These are phyloP conservation scores for Ogataea hybrid DNA, from an alignment of 1,139 yeast genomes.

Conservation along the genomic window DNA sequence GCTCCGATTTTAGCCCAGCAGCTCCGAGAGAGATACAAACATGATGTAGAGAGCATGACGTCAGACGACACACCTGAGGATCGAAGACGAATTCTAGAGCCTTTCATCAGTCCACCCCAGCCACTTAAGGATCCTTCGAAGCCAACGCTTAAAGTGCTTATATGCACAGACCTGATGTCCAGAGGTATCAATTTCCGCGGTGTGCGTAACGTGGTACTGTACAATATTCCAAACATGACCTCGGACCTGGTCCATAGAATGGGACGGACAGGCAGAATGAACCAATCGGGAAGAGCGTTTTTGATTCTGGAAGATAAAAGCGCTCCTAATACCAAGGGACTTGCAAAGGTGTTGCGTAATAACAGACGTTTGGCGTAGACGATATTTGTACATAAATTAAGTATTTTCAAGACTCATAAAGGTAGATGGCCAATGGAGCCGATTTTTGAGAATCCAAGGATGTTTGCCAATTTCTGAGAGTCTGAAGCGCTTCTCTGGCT, in stretches of 20 bases:
- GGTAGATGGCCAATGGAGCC: constrained; percentile 43
- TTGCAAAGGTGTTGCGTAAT: constrained; percentile 67
- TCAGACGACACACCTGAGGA: constrained; percentile 62
- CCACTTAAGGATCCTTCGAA: constrained; percentile 36
- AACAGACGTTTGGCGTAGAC: constrained; percentile 37
- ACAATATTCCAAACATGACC: constrained; percentile 82
- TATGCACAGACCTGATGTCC: constrained; percentile 89
- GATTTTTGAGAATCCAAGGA: constrained; percentile 78
- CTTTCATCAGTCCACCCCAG: constrained; percentile 62
- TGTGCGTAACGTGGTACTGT: constrained; percentile 75
- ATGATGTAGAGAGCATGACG: constrained; percentile 60
- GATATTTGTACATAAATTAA: constrained; percentile 2
- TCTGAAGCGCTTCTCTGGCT: constrained; percentile 64
- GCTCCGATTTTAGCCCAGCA: constrained; percentile 56
- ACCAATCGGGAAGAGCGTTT: constrained; percentile 83
- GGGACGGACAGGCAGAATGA: constrained; percentile 94
- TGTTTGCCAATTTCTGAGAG: constrained; percentile 64
- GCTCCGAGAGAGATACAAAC: constrained; percentile 53
- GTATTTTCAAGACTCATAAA: constrained; percentile 9
- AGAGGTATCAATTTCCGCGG: constrained; percentile 87
- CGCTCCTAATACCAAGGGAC: constrained; percentile 80
- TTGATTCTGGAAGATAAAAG: constrained; percentile 68
- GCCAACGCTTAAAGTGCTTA: constrained; percentile 52
- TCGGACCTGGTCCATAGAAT: constrained; percentile 88
- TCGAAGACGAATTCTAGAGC: constrained; percentile 52